A percentile compares a stretch with the other conserved stretches of the same genome.
phyloP scores from a whole-genome alignment of 2,329 filamentous ascomycete species.

The Neofusicoccum sp. region DNA sequence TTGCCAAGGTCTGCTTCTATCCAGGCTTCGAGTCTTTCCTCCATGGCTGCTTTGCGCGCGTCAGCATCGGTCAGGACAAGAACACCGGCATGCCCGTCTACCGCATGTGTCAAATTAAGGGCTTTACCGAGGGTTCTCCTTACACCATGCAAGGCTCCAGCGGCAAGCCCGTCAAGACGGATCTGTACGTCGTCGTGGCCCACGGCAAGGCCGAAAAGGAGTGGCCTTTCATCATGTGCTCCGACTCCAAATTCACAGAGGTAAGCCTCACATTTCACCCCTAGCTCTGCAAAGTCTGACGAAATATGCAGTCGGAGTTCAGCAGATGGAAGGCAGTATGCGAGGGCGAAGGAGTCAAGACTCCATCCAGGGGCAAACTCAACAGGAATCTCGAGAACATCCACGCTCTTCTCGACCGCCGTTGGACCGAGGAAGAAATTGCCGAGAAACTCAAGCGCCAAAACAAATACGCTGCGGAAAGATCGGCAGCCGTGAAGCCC shows the following conservation, averaged over 20 bases:
- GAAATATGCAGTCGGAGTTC: conserved; percentile 63
- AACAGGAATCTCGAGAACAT: conserved; percentile 76
- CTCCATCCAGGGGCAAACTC: conserved; percentile 72
- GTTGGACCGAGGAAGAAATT: conserved; percentile 81
- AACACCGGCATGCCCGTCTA: conserved; percentile 74
- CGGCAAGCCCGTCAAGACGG: conserved; percentile 75
- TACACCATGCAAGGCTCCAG: conserved; percentile 77
- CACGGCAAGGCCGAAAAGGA: conserved; percentile 81
- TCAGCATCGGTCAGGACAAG: conserved; percentile 76
- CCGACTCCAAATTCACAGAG: conserved; percentile 81
- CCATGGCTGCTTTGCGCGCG: conserved; percentile 78
- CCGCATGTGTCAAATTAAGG: conserved; percentile 83
- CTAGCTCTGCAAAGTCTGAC: conserved; percentile 1
- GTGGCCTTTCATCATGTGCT: conserved; percentile 88
- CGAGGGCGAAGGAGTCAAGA: conserved; percentile 61
- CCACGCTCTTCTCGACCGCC: conserved; percentile 72
- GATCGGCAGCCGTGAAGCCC: conserved; percentile 61
- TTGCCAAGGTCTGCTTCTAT: conserved; percentile 89
- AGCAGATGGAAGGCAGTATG: conserved; percentile 76
- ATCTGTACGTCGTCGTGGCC: conserved; percentile 77
- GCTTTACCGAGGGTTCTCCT: conserved; percentile 74
- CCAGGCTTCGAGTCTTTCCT: conserved; percentile 83
- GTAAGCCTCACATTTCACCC: conserved; percentile 44
- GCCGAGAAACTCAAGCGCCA: conserved; percentile 72
- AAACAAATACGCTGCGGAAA: conserved; percentile 56